Conservation (phyloP, 768 basidiomycete genomes). For the Amanita pallidorosea region DNA sequence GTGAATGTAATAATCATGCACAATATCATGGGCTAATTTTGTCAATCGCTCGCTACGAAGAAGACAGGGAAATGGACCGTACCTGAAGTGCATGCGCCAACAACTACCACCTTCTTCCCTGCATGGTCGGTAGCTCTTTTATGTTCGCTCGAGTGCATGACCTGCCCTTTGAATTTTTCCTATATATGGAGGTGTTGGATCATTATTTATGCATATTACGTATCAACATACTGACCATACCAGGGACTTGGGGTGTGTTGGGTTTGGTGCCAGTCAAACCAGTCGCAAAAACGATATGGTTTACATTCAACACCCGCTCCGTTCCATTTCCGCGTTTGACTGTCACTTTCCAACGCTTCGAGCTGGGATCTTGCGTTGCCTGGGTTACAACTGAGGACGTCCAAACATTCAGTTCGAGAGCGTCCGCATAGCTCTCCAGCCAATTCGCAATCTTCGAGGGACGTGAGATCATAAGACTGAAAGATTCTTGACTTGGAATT, state of each 20-base stretch:
- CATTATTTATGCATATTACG: background rate
- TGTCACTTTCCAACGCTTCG: slow-evolving; percentile 34
- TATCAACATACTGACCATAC: slow-evolving; percentile 18
- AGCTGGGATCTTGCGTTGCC: slow-evolving; percentile 20
- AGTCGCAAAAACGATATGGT: slow-evolving; percentile 48
- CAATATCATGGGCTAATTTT: slow-evolving; percentile 27
- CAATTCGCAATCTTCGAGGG: slow-evolving; percentile 44
- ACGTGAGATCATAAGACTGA: slow-evolving; percentile 31
- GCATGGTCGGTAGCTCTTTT: slow-evolving; percentile 33
- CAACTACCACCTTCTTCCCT: slow-evolving; percentile 58
- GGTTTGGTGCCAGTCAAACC: slow-evolving; percentile 39
- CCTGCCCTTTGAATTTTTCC: slow-evolving; percentile 37
- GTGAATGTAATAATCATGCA: slow-evolving; percentile 19
- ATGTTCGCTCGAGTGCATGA: slow-evolving; percentile 42
- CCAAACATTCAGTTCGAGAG: slow-evolving; percentile 57
- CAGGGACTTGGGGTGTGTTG: slow-evolving; percentile 32
- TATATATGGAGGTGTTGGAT: slow-evolving; percentile 6
- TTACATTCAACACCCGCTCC: slow-evolving; percentile 26
- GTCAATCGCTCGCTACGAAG: background rate
- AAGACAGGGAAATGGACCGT: background rate
- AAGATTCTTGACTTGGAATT: slow-evolving; percentile 27
- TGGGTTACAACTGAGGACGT: slow-evolving; percentile 27
- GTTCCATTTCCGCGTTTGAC: slow-evolving; percentile 22
- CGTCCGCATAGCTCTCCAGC: slow-evolving; percentile 53
- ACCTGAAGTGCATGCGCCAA: slow-evolving; percentile 60